A percentile compares a stretch with the other conserved stretches of the same genome.
These are phyloP conservation scores for Leptomonas seymouri DNA, from an alignment of 208 protist species.

Conservation along the genomic window DNA sequence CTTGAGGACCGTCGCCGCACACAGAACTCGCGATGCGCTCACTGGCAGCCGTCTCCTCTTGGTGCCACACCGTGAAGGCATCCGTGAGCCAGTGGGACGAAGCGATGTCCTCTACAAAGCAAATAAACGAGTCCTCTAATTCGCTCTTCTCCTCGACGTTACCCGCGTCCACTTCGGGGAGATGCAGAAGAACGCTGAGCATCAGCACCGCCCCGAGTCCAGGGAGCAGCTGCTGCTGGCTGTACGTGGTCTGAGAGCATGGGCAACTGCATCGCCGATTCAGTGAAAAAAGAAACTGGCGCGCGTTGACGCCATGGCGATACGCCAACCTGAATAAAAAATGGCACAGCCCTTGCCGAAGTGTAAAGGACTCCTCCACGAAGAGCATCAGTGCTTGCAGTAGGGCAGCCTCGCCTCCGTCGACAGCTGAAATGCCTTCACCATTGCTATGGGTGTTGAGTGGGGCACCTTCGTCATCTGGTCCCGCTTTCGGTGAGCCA, in stretches of 20 bases:
- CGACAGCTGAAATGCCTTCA: not conserved
- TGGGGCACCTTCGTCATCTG: too few relatives aligned
- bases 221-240: not conserved
- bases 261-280: not conserved
- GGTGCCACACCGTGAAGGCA: not conserved
- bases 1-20: too few relatives aligned
- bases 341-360: not conserved
- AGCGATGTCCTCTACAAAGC: not conserved
- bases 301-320: not conserved
- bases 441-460: not conserved
- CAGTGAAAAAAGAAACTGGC: not conserved
- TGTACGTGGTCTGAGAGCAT: too few relatives aligned
- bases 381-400: not conserved
- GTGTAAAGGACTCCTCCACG: not conserved
- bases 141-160: not conserved
- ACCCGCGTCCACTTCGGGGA: not conserved
- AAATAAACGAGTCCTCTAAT: not conserved
- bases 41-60: not conserved
- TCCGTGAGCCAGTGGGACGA: constrained; percentile 3
- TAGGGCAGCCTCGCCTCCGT: not conserved
- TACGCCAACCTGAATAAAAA: constrained; percentile 1
- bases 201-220: not conserved
- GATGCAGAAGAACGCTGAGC: constrained; percentile 6
- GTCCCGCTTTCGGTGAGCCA: not conserved
- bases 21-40: too few relatives aligned